These are phyloP conservation scores for Penicillium arizonense DNA, from an alignment of 495 filamentous ascomycete genomes.

Conservation along the genomic window DNA sequence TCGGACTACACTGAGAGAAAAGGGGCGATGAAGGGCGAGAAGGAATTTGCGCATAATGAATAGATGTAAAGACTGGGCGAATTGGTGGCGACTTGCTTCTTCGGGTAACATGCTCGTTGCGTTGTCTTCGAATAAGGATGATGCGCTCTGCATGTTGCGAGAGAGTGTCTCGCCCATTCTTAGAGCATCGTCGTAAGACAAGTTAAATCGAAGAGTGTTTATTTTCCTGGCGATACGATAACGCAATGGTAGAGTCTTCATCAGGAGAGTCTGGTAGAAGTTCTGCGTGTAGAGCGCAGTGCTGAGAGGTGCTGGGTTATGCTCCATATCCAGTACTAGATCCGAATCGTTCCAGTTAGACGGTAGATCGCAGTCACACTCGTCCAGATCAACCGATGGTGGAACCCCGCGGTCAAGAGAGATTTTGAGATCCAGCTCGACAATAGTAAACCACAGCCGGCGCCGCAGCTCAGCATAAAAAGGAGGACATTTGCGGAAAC, in stretches of 20 bases:
- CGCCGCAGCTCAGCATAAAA: conserved; percentile 56
- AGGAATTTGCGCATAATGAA: conserved; percentile 52
- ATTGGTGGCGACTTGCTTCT: conserved; percentile 24
- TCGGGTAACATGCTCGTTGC: conserved; percentile 17
- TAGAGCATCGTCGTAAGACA: conserved; percentile 52
- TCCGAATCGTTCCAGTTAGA: conserved; percentile 58
- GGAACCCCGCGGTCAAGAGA: conserved; percentile 55
- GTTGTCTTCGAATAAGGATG: conserved; percentile 26
- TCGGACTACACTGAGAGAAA: conserved; percentile 44
- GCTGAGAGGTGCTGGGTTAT: conserved; percentile 28
- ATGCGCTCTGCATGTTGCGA: conserved; percentile 28
- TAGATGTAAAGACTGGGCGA: conserved; percentile 35
- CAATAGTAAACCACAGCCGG: conserved; percentile 60
- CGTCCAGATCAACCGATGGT: conserved; percentile 44
- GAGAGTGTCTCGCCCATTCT: conserved; percentile 42
- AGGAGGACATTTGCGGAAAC: conserved; percentile 41
- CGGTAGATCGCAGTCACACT: conserved; percentile 51
- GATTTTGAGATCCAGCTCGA: conserved; percentile 58
- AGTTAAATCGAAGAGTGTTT: conserved; percentile 46
- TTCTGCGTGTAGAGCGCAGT: conserved; percentile 42
- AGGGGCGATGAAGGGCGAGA: conserved; percentile 52
- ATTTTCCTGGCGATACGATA: conserved; percentile 48
- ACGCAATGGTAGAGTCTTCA: conserved; percentile 46
- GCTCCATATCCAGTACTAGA: conserved; percentile 44
- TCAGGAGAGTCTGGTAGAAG: conserved; percentile 51